Evolutionary conservation across 2,329 filamentous ascomycete species (phyloP), one percentile per base, ranked within the genome.

Genomic region (Xylaria digitata): DNA sequence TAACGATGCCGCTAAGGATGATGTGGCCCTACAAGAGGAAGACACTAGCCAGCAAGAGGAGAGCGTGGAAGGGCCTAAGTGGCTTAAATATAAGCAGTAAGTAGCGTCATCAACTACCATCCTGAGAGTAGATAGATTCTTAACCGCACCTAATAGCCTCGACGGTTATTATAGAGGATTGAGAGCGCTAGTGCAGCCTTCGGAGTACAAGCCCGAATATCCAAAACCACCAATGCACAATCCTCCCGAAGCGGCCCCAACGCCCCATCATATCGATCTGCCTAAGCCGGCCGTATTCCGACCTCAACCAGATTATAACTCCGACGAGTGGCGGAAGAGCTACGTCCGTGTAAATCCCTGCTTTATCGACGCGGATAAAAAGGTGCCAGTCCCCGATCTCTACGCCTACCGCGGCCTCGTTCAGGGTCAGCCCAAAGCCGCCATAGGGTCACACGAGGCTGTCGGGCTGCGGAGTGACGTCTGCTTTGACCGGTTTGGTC

Each of bases 401-500:
- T 91, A 87, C 74, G 90, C 88, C 1, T 93, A 92, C 72, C 81
- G 85, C 1, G 92, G 92, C 8, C 82, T 96, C 6, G 89, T 92
- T 1, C 86, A 90, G 72, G 91, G 92, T 13, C 92, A 94, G 79
- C 92, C 94, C 0, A 89, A 94, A 57, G 88, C 92, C 2, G 86
- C 90, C 1, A 86, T 96, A 72, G 94, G 94, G 3, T 94, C 92
- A 0, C 90, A 96, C 75, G 84, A 88, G 15, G 77, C 93, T 52
- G 80, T 97, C 4, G 93, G 92, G 0, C 79, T 97, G 46, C 84
- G 89, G 23, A 86, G 93, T 67, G 90, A 96, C 73, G 83, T 96
- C 15, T 97, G 94, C 80, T 97, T 96, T 76, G 94, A 97, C 75
- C 87, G 94, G 6, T 96, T 93, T 75, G 92, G 93, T 19, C 87